Conservation (phyloP, 148 eudicot species). For the Nepenthes gracilis region DNA sequence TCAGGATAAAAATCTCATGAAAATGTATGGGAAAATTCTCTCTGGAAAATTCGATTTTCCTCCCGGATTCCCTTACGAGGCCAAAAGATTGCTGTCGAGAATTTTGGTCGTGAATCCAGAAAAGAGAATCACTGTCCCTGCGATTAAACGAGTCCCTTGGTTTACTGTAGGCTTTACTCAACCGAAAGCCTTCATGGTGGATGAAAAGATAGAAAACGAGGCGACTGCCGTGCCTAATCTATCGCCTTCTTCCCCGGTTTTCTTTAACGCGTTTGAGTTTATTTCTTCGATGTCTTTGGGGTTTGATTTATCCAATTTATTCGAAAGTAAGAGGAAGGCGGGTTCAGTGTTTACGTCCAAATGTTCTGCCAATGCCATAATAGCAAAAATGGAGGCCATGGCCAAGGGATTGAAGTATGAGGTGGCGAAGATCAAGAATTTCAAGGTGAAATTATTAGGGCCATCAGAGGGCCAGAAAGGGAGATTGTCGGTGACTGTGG, state of each 20-base stretch:
- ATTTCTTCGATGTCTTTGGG: slow-evolving; percentile 81
- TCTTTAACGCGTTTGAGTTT: slow-evolving; percentile 77
- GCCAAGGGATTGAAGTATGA: slow-evolving; percentile 34
- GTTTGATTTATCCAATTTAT: slow-evolving; percentile 55
- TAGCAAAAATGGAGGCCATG: slow-evolving; percentile 25
- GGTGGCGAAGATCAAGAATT: slow-evolving; percentile 27
- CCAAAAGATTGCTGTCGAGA: slow-evolving; percentile 17
- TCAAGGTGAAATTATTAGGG: slow-evolving; percentile 42
- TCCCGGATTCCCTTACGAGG: slow-evolving; percentile 15
- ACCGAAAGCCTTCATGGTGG: not conserved
- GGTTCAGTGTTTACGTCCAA: slow-evolving; percentile 56
- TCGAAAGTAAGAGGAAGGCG: slow-evolving; percentile 30
- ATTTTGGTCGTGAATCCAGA: slow-evolving; percentile 24
- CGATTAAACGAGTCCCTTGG: slow-evolving; percentile 35
- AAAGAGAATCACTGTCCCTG: slow-evolving; percentile 23
- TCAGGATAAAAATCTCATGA: slow-evolving; percentile 30
- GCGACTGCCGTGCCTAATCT: slow-evolving; percentile 5
- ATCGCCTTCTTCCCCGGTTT: slow-evolving; percentile 30
- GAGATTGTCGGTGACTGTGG: slow-evolving; percentile 45
- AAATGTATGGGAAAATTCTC: slow-evolving; percentile 30
- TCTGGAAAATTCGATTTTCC: slow-evolving; percentile 23
- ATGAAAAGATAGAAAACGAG: not conserved
- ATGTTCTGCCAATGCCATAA: slow-evolving; percentile 30
- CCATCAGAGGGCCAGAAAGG: slow-evolving; percentile 54
- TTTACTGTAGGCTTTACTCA: slow-evolving; percentile 17